Conservation (phyloP, 1,139 yeast genomes). For the Yamadazyma blattariae region DNA sequence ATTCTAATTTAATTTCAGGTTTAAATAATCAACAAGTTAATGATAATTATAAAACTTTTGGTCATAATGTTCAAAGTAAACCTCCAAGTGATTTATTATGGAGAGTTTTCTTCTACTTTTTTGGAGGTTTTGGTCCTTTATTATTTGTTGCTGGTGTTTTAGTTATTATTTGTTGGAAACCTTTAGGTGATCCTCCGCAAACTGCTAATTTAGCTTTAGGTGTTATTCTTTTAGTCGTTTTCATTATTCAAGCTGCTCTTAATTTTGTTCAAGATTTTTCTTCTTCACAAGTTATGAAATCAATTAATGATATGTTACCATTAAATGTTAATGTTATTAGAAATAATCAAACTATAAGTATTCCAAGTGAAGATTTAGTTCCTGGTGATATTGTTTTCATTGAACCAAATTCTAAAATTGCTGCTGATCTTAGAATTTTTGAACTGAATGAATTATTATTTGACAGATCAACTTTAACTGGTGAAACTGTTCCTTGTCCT, state of each 20-base stretch:
- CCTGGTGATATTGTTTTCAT: conserved; percentile 31
- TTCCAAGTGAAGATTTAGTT: conserved; percentile 24
- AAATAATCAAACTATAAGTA: conserved; percentile 15
- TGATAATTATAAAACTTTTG: conserved; percentile 22
- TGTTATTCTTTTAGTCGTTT: conserved; percentile 40
- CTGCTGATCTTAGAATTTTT: conserved; percentile 31
- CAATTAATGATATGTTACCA: conserved; percentile 46
- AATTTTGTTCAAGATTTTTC: conserved; percentile 52
- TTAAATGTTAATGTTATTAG: conserved; percentile 25
- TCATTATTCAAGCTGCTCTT: conserved; percentile 46
- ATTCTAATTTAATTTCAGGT: conserved; percentile 17
- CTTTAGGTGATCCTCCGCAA: conserved; percentile 51
- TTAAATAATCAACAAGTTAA: conserved; percentile 15
- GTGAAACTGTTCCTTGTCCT: conserved; percentile 29
- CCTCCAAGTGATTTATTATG: conserved; percentile 31
- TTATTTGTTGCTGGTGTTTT: conserved; percentile 45
- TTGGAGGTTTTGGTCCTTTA: conserved; percentile 52
- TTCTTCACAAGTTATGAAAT: conserved; percentile 47
- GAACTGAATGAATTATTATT: conserved; percentile 27
- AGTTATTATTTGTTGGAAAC: conserved; percentile 48
- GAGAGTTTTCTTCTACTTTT: conserved; percentile 37
- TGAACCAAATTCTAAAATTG: conserved; percentile 26
- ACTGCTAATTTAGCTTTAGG: conserved; percentile 47
- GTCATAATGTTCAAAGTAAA: conserved; percentile 37
- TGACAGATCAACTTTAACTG: conserved; percentile 35